phyloP scores from a whole-genome alignment of 192 early-diverging fungal genomes.

The Ambispora gerdemannii region DNA sequence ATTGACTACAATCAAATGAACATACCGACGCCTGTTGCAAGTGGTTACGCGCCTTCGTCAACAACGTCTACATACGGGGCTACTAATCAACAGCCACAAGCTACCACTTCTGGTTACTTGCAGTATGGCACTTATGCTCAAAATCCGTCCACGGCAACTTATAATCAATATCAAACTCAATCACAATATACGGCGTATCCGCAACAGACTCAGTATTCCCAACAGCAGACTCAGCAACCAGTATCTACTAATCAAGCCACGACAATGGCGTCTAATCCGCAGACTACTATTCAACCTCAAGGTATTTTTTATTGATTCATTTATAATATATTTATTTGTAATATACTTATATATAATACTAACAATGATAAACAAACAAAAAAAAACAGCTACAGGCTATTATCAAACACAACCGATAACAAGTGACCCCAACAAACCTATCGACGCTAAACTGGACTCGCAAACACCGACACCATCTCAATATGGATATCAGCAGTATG shows the following conservation, averaged over 20 bases:
- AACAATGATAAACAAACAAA: too few relatives aligned
- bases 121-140: conserved; percentile 15
- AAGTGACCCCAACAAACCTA: conserved; percentile 17
- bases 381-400: conserved; percentile 21
- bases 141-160: not conserved
- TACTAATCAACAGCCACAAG: not conserved
- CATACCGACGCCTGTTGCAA: not conserved
- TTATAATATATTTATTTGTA: too few relatives aligned
- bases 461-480: not conserved
- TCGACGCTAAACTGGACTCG: conserved; percentile 9
- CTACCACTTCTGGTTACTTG: not conserved
- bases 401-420: conserved; percentile 15
- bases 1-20: conserved; percentile 9
- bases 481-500: conserved; percentile 26
- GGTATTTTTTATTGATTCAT: not conserved
- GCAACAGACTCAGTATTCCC: conserved; percentile 22
- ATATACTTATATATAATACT: too few relatives aligned
- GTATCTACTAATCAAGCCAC: not conserved
- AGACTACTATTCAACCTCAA: not conserved
- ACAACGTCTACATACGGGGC: conserved; percentile 3
- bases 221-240: not conserved
- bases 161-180: conserved; percentile 20
- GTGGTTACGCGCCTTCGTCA: conserved; percentile 16
- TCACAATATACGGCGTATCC: conserved; percentile 14
- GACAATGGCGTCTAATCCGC: not conserved